Evolutionary conservation across 1,139 yeast genomes (phyloP).

Genomic region (Debaryomycetaceae sp.): DNA sequence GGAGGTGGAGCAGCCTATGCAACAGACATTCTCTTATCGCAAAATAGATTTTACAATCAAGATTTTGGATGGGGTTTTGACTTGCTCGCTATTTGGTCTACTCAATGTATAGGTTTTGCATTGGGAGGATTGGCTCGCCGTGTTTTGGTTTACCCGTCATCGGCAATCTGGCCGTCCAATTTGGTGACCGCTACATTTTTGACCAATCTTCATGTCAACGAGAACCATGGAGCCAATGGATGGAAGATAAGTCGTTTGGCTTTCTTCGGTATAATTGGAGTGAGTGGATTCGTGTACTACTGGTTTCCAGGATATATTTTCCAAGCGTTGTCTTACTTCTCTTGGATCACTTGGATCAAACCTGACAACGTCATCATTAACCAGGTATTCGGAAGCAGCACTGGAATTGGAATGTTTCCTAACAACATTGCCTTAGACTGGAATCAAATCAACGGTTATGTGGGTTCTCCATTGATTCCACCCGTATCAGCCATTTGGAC

Average conservation of each 20-base stretch:
- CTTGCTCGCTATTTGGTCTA: constrained; percentile 48
- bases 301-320: constrained; percentile 41
- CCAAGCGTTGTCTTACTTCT: constrained; percentile 12
- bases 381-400: constrained; percentile 57
- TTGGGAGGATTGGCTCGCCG: constrained; percentile 58
- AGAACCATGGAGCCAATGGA: constrained; percentile 50
- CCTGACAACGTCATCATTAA: constrained; percentile 48
- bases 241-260: constrained; percentile 38
- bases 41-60: constrained; percentile 47
- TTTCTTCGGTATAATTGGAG: constrained; percentile 28
- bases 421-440: constrained; percentile 24
- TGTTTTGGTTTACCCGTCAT: constrained; percentile 57
- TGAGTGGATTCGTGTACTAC: constrained; percentile 31
- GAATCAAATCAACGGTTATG: constrained; percentile 8
- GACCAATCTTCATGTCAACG: constrained; percentile 51
- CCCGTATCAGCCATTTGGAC: constrained; percentile 14
- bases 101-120: constrained; percentile 64
- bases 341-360: constrained; percentile 41
- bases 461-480: constrained; percentile 8
- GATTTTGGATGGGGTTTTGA: constrained; percentile 38
- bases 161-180: constrained; percentile 67
- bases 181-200: constrained; percentile 44
- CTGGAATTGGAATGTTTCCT: constrained; percentile 65
- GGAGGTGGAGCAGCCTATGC: constrained; percentile 61
- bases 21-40: constrained; percentile 56